Evolutionary conservation across 2,329 filamentous ascomycete genomes (phyloP).

Genomic region (Aphanoascus verrucosus): DNA sequence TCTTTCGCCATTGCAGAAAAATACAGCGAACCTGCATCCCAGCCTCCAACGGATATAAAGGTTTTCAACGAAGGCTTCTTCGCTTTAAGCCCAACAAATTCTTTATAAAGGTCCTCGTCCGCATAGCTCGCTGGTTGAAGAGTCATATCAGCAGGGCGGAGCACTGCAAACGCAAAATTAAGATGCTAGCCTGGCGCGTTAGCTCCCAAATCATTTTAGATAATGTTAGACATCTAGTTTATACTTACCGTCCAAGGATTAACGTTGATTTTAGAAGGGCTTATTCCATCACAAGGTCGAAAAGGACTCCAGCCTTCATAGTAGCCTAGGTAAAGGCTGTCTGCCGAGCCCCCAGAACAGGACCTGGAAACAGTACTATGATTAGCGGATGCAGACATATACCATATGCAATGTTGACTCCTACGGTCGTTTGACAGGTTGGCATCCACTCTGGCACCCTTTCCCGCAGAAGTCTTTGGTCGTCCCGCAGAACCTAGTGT

Average conservation of each 20-base stretch:
- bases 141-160: background rate
- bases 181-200: conserved; percentile 16
- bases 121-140: conserved; percentile 19
- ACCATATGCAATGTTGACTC: no score
- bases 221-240: background rate
- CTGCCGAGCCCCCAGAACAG: no score
- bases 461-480: conserved; percentile 22
- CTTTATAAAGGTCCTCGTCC: conserved; percentile 14
- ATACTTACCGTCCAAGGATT: no score
- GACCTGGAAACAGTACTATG: conserved; percentile 7
- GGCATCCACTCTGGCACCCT: background rate
- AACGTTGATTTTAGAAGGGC: background rate
- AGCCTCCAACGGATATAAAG: conserved; percentile 35
- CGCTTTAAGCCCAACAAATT: conserved; percentile 25
- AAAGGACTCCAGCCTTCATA: conserved; percentile 26
- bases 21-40: conserved; percentile 19
- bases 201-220: background rate
- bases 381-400: background rate
- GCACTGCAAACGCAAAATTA: conserved; percentile 33
- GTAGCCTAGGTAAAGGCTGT: conserved; percentile 23
- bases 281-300: conserved; percentile 15
- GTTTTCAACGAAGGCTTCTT: conserved; percentile 21
- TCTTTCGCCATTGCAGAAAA: conserved; percentile 19
- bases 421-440: background rate
- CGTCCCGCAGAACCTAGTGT: conserved; percentile 21